Evolutionary conservation across 257 asterid genomes (phyloP).

Genomic region (Cordia subcordata): DNA sequence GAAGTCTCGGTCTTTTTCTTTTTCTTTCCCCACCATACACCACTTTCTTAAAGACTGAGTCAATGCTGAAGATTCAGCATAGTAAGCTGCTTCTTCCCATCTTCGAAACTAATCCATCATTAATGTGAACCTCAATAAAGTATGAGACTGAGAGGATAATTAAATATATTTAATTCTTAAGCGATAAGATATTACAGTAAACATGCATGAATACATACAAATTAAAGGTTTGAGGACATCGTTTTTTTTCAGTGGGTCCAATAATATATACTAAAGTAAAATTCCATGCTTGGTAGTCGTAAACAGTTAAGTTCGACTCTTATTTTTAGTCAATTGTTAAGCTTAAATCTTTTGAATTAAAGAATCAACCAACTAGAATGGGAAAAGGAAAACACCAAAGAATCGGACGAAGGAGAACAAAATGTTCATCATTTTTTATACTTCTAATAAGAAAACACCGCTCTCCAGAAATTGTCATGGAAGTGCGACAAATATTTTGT

Average conservation of each 20-base stretch:
- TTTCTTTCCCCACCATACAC: slow-evolving; percentile 2
- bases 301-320: background rate
- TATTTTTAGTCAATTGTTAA: slow-evolving; percentile 2
- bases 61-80: slow-evolving; percentile 15
- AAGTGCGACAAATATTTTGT: too few relatives aligned
- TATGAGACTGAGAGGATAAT: background rate
- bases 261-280: background rate
- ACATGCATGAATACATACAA: background rate
- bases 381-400: too few relatives aligned
- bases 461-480: too few relatives aligned
- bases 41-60: slow-evolving; percentile 18
- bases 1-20: slow-evolving; percentile 14
- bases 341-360: background rate
- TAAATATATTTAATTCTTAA: background rate
- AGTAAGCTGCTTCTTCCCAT: background rate
- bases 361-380: background rate
- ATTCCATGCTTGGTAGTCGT: slow-evolving; percentile 18
- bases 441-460: too few relatives aligned
- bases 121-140: background rate
- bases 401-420: too few relatives aligned
- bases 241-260: slow-evolving; percentile 9
- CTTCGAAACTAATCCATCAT: slow-evolving; percentile 4
- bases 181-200: background rate
- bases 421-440: too few relatives aligned
- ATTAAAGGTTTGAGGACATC: slow-evolving; percentile 4